Percentiles rank a stretch among this genome's conserved stretches.
Evolutionary conservation across 495 filamentous ascomycete species (phyloP).

Genomic region (Lepidopterella palustris): DNA sequence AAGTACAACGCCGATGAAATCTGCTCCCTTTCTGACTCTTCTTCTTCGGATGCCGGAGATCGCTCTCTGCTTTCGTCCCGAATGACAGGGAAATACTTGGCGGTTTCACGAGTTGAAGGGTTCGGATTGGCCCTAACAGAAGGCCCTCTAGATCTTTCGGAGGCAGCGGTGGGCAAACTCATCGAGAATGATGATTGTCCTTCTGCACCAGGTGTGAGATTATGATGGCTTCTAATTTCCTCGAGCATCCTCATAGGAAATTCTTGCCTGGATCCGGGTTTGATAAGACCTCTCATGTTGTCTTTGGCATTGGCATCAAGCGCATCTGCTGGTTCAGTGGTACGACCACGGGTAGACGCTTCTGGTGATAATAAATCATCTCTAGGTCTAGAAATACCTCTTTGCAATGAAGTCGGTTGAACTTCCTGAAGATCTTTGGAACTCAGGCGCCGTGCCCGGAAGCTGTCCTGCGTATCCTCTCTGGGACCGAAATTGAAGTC

Average conservation of each 20-base stretch:
- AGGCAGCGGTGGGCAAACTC: slow-evolving; percentile 46
- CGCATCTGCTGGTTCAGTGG: neutral
- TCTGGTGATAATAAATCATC: neutral
- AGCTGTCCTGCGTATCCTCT: neutral
- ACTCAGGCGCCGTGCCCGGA: neutral
- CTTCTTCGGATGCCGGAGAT: slow-evolving; percentile 48
- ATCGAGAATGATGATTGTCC: slow-evolving; percentile 49
- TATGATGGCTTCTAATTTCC: slow-evolving; percentile 54
- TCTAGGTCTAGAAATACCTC: no score
- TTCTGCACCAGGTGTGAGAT: slow-evolving; percentile 50
- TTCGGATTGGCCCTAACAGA: neutral
- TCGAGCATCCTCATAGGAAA: slow-evolving; percentile 49
- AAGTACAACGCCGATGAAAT: slow-evolving; percentile 92
- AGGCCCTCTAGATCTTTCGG: slow-evolving; percentile 24
- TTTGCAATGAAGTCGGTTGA: neutral
- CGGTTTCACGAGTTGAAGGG: slow-evolving; percentile 4
- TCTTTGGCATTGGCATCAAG: neutral
- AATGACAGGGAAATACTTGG: slow-evolving; percentile 16
- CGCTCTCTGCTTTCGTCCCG: slow-evolving; percentile 36
- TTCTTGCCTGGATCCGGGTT: slow-evolving; percentile 31
- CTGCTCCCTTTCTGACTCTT: slow-evolving; percentile 85
- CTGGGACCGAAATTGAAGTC: neutral
- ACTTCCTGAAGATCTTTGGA: neutral
- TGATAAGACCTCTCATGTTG: slow-evolving; percentile 7
- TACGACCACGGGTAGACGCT: neutral